Evolutionary conservation across 148 eudicot genomes (phyloP), one percentile per base, ranked within the genome.

Genomic region (Rhododendron griersonianum): DNA sequence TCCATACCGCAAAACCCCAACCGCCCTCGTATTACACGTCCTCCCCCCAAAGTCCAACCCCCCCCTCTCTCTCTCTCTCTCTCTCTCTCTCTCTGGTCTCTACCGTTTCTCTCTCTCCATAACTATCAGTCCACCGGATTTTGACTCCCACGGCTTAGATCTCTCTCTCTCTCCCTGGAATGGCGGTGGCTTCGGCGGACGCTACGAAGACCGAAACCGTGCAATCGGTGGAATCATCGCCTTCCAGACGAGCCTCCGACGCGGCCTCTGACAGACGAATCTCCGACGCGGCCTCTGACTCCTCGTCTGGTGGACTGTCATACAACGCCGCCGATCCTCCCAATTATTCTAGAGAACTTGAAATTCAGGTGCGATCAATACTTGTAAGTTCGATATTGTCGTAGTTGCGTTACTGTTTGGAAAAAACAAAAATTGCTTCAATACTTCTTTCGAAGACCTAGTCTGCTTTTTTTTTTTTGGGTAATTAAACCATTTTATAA

Each of bases 271-370:
- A 15, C 35, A 7, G 35, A 23, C 75, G 88, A 35, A 28, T 82
- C 82, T 86, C 91, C 61, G 92, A 76, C 78, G 87, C 87, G 30
- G 74, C 86, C 44, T 59, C 91, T 16, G 86, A 15, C n/a, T 85
- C 55, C 2, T 85, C 55, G 9, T 53, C 59, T 0, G 83, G 75
- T 30, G 87, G 82, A 57, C 44, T 85, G 57, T 78, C 57, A 1
- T 74, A 86, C 2, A n/a, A 87, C 18, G 61, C 86, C 14, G 23
- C 71, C 30, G 90, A 81, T 76, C 76, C 79, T 6, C 16, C 89
- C 30, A 87, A 77, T 59, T 84, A 83, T 51, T 41, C 89, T 33
- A 88, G 21, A 51, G 88, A 88, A 65, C 61, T 86, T 50, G 90
- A 90, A 25, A 16, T 80, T 85, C 90, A 87, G 93, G 93, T 90